These are phyloP conservation scores for Bremia lactucae DNA, from an alignment of 352 stramenopile species.

Conservation along the genomic window DNA sequence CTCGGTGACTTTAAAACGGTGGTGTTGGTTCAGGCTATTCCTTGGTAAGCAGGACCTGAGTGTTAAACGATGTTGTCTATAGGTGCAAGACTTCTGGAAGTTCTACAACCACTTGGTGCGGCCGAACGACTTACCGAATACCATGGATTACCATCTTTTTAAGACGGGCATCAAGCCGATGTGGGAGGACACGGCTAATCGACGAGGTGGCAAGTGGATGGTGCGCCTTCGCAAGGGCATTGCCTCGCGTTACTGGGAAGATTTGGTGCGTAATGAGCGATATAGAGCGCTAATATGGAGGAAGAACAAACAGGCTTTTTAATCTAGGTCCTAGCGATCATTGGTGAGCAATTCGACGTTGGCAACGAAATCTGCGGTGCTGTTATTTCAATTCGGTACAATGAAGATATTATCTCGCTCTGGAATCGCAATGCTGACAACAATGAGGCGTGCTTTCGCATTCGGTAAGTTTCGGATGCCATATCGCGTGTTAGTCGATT, in stretches of 20 bases:
- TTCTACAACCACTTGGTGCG: constrained; percentile 90
- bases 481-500: not conserved
- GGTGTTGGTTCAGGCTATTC: not conserved
- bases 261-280: constrained; percentile 43
- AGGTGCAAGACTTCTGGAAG: constrained; percentile 89
- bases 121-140: constrained; percentile 84
- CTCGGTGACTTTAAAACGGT: constrained; percentile 88
- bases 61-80: not conserved
- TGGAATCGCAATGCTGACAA: constrained; percentile 92
- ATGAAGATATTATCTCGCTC: constrained; percentile 90
- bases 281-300: not conserved
- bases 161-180: constrained; percentile 91
- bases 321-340: constrained; percentile 77
- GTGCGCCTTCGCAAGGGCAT: constrained; percentile 89
- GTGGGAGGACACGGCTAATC: constrained; percentile 89
- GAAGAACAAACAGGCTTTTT: constrained; percentile 1
- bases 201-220: constrained; percentile 89
- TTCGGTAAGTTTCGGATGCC: constrained; percentile 34
- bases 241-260: constrained; percentile 87
- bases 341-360: constrained; percentile 91
- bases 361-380: constrained; percentile 89
- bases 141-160: constrained; percentile 90
- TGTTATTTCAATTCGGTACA: constrained; percentile 86
- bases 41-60: constrained; percentile 1
- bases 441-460: constrained; percentile 78